Conservation (phyloP, 495 filamentous ascomycete genomes). For the Trichoderma parareesei region DNA sequence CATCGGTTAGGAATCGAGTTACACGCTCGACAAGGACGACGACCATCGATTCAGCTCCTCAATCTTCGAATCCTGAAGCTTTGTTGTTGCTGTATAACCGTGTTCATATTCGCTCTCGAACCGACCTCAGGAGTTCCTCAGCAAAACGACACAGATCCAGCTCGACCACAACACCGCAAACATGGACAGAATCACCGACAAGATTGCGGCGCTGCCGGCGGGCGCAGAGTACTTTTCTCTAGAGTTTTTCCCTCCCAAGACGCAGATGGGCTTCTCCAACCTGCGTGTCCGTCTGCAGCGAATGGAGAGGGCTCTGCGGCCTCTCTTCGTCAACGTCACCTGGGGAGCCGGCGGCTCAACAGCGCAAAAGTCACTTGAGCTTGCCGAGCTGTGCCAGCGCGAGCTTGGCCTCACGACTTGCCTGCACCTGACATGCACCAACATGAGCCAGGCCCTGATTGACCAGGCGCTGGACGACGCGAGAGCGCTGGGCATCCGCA, state of each 20-base stretch:
- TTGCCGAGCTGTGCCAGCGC: constrained; percentile 91
- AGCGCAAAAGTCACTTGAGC: constrained; percentile 77
- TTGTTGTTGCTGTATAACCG: not conserved
- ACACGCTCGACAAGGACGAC: not conserved
- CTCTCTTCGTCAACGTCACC: constrained; percentile 93
- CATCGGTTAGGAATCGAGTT: not conserved
- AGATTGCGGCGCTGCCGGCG: constrained; percentile 82
- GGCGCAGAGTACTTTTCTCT: constrained; percentile 85
- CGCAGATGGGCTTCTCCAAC: constrained; percentile 86
- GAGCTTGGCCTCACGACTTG: constrained; percentile 90
- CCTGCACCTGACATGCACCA: constrained; percentile 93
- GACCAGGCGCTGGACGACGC: constrained; percentile 88
- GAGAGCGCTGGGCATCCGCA: constrained; percentile 85
- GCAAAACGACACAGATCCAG: not conserved
- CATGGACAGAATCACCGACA: constrained; percentile 94
- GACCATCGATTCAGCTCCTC: not conserved
- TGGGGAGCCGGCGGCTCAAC: constrained; percentile 97
- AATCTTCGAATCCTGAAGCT: not conserved
- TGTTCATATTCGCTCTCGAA: not conserved
- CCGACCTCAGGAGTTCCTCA: not conserved
- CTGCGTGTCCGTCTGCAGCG: constrained; percentile 87
- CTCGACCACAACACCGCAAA: not conserved
- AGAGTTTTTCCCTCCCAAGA: constrained; percentile 99
- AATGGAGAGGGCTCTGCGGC: constrained; percentile 84
- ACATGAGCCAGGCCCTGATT: constrained; percentile 81